phyloP scores from a whole-genome alignment of 257 asterid genomes.

The Mentha longifolia region DNA sequence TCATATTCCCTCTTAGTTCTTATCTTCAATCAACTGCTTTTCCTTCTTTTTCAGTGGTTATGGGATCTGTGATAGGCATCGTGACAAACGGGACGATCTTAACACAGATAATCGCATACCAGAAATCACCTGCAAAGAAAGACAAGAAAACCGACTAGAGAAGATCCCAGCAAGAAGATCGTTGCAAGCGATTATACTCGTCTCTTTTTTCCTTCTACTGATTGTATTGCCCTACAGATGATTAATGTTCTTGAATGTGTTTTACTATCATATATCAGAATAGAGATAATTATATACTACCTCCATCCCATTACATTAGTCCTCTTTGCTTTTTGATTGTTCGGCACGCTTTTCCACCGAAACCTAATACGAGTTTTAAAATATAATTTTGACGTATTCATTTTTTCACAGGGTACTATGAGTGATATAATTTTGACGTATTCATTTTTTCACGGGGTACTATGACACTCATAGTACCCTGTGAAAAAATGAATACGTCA shows the following conservation, averaged over 20 bases:
- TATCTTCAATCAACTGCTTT: constrained; percentile 14
- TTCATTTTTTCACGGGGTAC: too few species aligned
- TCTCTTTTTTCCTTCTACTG: neutral
- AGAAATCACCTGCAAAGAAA: constrained; percentile 61
- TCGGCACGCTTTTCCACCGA: too few species aligned
- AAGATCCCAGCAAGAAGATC: neutral
- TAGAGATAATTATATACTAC: neutral
- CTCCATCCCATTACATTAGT: too few species aligned
- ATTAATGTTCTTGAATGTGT: constrained; percentile 6
- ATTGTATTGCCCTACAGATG: constrained; percentile 14
- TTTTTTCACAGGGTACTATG: too few species aligned
- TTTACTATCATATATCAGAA: neutral
- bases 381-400: too few species aligned
- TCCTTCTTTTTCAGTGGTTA: constrained; percentile 55
- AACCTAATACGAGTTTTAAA: too few species aligned
- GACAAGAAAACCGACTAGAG: constrained; percentile 76
- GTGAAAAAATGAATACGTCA: too few species aligned
- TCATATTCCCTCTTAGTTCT: neutral
- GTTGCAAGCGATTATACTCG: neutral
- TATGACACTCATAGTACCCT: too few species aligned
- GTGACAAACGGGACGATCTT: constrained; percentile 85
- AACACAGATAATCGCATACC: constrained; percentile 76
- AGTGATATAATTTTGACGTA: too few species aligned
- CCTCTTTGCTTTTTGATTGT: too few species aligned
- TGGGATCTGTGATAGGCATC: constrained; percentile 83